Percentiles rank a stretch among this genome's conserved stretches.
phyloP scores from a whole-genome alignment of 495 filamentous ascomycete genomes.

The Xylaria palmicola region DNA sequence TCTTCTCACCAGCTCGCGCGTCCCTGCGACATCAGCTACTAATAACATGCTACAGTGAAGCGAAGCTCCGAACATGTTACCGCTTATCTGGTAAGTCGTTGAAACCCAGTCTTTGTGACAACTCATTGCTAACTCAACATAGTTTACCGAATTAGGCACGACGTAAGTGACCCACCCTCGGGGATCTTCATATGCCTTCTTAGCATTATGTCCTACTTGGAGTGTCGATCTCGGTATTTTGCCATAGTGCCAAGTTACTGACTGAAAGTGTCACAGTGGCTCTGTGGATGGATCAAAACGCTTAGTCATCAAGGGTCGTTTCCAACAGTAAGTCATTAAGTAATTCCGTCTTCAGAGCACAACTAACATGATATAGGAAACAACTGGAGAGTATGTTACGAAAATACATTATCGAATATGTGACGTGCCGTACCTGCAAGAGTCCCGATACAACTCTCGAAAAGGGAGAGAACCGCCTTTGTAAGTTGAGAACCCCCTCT shows the following conservation, averaged over 20 bases:
- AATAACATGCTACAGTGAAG: slow-evolving; percentile 70
- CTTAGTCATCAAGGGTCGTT: slow-evolving; percentile 96
- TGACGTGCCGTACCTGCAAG: slow-evolving; percentile 96
- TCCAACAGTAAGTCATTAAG: slow-evolving; percentile 53
- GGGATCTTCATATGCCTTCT: not conserved
- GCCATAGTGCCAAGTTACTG: not conserved
- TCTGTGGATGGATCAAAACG: slow-evolving; percentile 89
- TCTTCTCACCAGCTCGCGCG: not conserved
- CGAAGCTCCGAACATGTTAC: slow-evolving; percentile 95
- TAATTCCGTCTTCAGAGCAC: not conserved
- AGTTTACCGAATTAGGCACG: slow-evolving; percentile 94
- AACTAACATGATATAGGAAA: slow-evolving; percentile 57
- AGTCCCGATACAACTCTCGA: slow-evolving; percentile 92
- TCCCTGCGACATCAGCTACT: slow-evolving; percentile 39
- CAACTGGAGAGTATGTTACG: slow-evolving; percentile 94
- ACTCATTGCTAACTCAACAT: not conserved
- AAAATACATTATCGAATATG: slow-evolving; percentile 97
- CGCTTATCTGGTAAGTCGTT: slow-evolving; percentile 66
- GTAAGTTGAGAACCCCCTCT: slow-evolving; percentile 71
- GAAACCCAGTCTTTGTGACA: too few relatives aligned
- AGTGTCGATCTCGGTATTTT: not conserved
- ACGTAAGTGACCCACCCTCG: slow-evolving; percentile 4
- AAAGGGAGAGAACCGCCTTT: slow-evolving; percentile 89
- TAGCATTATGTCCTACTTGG: too few relatives aligned
- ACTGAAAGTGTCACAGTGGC: slow-evolving; percentile 54